These are phyloP conservation scores for Aquilaria yunnanensis DNA, from an alignment of 345 rosid species.

Conservation along the genomic window DNA sequence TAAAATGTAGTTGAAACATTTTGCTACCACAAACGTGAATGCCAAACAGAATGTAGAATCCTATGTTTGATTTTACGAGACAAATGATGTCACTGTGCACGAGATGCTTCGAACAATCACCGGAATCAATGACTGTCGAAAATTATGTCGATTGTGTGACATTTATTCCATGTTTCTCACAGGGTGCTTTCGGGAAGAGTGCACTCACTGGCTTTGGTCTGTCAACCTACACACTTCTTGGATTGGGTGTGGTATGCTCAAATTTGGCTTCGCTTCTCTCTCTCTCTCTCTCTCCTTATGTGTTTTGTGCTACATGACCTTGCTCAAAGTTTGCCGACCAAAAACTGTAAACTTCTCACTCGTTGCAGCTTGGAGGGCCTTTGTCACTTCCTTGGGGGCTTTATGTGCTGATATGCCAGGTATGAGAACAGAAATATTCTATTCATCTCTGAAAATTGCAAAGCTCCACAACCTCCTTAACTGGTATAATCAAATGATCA, in stretches of 20 bases:
- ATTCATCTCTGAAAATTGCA: too few species aligned
- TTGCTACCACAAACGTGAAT: too few species aligned
- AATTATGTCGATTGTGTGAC: background rate
- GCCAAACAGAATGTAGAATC: too few species aligned
- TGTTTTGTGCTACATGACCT: too few species aligned
- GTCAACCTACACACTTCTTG: constrained; percentile 76
- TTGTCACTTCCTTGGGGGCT: constrained; percentile 95
- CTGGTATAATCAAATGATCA: background rate
- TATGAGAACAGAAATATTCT: constrained; percentile 10
- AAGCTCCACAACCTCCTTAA: constrained; percentile 1
- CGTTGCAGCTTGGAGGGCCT: constrained; percentile 83
- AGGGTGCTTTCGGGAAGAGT: constrained; percentile 86
- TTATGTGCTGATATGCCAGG: constrained; percentile 93
- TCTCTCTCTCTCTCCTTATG: background rate
- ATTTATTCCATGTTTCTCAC: constrained; percentile 9
- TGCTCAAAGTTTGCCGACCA: too few species aligned
- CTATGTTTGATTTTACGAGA: too few species aligned
- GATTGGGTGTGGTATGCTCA: constrained; percentile 77
- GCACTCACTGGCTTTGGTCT: constrained; percentile 66
- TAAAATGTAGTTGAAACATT: background rate
- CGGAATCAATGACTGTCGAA: too few species aligned
- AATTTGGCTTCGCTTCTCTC: background rate
- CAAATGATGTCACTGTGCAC: too few species aligned
- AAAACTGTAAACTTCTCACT: background rate
- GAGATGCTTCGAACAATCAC: too few species aligned